Conservation (phyloP, 2,329 filamentous ascomycete genomes). For the Fusarium coicis region DNA sequence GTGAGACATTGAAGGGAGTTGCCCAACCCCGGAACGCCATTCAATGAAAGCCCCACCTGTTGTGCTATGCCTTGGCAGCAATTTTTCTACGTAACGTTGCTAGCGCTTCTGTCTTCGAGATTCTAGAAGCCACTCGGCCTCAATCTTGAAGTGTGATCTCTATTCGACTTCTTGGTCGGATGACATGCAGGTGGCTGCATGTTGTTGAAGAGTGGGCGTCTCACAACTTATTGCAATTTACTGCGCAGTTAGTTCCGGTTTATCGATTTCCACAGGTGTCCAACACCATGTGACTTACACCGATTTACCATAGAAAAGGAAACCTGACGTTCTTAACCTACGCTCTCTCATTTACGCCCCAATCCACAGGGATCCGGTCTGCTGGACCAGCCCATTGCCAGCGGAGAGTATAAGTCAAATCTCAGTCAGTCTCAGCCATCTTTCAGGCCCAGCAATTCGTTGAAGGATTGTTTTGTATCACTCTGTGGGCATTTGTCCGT, state of each 20-base stretch:
- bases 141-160: no score
- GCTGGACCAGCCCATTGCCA: neutral
- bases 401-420: neutral
- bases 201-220: neutral
- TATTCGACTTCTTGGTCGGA: neutral
- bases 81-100: neutral
- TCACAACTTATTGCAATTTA: neutral
- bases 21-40: conserved; percentile 17
- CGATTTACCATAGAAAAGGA: neutral
- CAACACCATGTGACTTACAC: neutral
- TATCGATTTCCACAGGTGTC: neutral
- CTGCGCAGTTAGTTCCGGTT: neutral
- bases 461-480: neutral
- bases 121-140: neutral
- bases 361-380: neutral
- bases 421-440: neutral
- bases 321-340: neutral
- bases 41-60: conserved; percentile 1
- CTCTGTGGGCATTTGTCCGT: neutral
- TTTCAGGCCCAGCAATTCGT: neutral
- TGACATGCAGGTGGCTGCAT: neutral
- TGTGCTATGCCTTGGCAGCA: conserved; percentile 1
- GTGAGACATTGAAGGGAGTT: conserved; percentile 33
- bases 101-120: neutral
- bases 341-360: neutral